Conservation (phyloP, 805 yeast genomes). For the Komagataella ulmi region DNA sequence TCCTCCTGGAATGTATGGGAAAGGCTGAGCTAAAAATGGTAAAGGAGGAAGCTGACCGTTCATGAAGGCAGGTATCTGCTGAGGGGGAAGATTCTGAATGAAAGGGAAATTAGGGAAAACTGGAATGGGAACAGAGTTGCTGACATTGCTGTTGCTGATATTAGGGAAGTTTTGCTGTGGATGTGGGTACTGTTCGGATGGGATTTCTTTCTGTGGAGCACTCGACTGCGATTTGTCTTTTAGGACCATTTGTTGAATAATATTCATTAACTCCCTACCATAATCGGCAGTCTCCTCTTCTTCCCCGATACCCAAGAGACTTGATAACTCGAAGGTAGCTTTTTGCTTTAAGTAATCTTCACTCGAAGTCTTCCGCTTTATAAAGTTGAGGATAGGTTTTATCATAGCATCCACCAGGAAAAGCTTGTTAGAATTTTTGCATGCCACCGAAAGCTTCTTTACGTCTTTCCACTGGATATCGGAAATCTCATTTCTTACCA, state of each 20-base stretch:
- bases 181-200: conserved; percentile 1
- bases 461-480: conserved; percentile 70
- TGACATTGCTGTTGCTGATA: conserved; percentile 4
- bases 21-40: not conserved
- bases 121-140: conserved; percentile 1
- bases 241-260: conserved; percentile 34
- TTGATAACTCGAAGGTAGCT: conserved; percentile 56
- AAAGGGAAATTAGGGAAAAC: conserved; percentile 4
- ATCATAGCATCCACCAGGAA: conserved; percentile 35
- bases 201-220: conserved; percentile 1
- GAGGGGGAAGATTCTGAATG: conserved; percentile 2
- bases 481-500: conserved; percentile 79
- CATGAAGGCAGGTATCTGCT: not conserved
- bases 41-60: not conserved
- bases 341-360: conserved; percentile 48
- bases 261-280: conserved; percentile 62
- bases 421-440: conserved; percentile 18
- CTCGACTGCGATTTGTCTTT: conserved; percentile 12
- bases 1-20: not conserved
- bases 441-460: conserved; percentile 23
- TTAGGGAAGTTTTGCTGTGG: conserved; percentile 1
- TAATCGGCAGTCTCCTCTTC: conserved; percentile 35
- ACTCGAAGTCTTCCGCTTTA: conserved; percentile 29
- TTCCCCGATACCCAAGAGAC: conserved; percentile 42
- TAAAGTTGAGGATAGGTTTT: conserved; percentile 40